These are phyloP conservation scores for Penicillium sp. DNA, from an alignment of 2,329 filamentous ascomycete species.

Conservation along the genomic window DNA sequence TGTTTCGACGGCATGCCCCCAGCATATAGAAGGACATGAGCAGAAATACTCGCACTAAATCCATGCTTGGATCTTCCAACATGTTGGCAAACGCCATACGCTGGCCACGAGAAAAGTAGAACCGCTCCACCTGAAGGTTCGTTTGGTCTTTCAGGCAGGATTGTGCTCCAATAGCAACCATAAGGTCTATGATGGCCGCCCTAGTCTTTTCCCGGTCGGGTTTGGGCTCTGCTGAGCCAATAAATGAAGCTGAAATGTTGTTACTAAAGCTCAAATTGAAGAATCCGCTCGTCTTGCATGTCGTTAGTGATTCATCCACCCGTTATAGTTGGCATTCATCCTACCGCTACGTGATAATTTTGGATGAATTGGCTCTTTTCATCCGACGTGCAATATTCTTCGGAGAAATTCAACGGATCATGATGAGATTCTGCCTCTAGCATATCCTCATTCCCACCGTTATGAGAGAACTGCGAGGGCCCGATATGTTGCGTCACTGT, in stretches of 20 bases:
- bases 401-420: constrained; percentile 34
- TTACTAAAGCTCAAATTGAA: constrained; percentile 37
- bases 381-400: constrained; percentile 29
- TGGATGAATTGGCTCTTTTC: constrained; percentile 37
- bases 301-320: background rate
- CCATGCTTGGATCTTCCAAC: constrained; percentile 54
- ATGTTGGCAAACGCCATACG: constrained; percentile 50
- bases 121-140: constrained; percentile 33
- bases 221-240: constrained; percentile 12
- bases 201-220: constrained; percentile 25
- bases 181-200: constrained; percentile 42
- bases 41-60: constrained; percentile 53
- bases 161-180: constrained; percentile 56
- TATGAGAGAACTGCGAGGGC: constrained; percentile 55
- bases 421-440: constrained; percentile 48
- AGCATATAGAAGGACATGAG: constrained; percentile 61
- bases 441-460: constrained; percentile 52
- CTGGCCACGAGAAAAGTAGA: constrained; percentile 51
- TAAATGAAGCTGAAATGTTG: constrained; percentile 19
- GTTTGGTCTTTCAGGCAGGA: constrained; percentile 35
- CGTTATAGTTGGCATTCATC: constrained; percentile 1
- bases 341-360: constrained; percentile 30
- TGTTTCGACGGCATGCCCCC: constrained; percentile 57
- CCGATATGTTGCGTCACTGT: constrained; percentile 50
- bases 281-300: constrained; percentile 41